phyloP scores from a whole-genome alignment of 495 filamentous ascomycete genomes.

The Glonium stellatum region DNA sequence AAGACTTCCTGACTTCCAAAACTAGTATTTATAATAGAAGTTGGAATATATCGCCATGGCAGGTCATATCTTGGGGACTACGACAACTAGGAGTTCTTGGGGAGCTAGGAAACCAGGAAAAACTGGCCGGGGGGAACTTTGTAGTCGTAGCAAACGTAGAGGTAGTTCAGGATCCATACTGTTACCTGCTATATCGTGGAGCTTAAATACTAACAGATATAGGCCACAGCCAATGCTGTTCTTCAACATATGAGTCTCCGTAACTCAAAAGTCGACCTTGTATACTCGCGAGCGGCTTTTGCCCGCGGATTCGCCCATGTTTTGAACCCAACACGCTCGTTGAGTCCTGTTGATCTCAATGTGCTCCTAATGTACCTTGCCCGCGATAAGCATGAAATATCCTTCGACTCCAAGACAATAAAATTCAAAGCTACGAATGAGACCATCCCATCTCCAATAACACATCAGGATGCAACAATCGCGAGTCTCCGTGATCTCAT shows the following conservation, averaged over 20 bases:
- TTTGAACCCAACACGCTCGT: slow-evolving; percentile 13
- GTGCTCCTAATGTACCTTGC: slow-evolving; percentile 33
- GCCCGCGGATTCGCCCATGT: slow-evolving; percentile 19
- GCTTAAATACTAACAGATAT: slow-evolving; percentile 1
- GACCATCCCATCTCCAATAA: slow-evolving; percentile 47
- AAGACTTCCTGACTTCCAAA: slow-evolving; percentile 50
- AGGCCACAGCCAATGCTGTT: slow-evolving; percentile 30
- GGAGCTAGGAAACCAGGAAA: slow-evolving; percentile 43
- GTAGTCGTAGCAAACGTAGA: slow-evolving; percentile 57
- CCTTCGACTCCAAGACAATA: slow-evolving; percentile 41
- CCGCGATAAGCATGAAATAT: slow-evolving; percentile 31
- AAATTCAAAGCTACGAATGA: slow-evolving; percentile 54
- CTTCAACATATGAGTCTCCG: slow-evolving; percentile 13
- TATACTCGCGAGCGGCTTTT: slow-evolving; percentile 20
- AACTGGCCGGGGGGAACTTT: slow-evolving; percentile 46
- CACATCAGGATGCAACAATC: slow-evolving; percentile 69
- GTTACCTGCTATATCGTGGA: slow-evolving; percentile 10
- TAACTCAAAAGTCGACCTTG: slow-evolving; percentile 8
- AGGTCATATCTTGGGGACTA: slow-evolving; percentile 68
- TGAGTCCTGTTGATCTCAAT: slow-evolving; percentile 22
- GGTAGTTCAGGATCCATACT: slow-evolving; percentile 21
- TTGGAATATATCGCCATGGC: slow-evolving; percentile 50
- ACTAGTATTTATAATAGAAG: slow-evolving; percentile 57
- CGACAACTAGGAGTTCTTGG: slow-evolving; percentile 59
- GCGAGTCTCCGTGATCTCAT: slow-evolving; percentile 52